Percentiles rank a stretch among this genome's conserved stretches.
Conservation (phyloP, 805 yeast genomes). For the Saccharomycopsis amapae region DNA sequence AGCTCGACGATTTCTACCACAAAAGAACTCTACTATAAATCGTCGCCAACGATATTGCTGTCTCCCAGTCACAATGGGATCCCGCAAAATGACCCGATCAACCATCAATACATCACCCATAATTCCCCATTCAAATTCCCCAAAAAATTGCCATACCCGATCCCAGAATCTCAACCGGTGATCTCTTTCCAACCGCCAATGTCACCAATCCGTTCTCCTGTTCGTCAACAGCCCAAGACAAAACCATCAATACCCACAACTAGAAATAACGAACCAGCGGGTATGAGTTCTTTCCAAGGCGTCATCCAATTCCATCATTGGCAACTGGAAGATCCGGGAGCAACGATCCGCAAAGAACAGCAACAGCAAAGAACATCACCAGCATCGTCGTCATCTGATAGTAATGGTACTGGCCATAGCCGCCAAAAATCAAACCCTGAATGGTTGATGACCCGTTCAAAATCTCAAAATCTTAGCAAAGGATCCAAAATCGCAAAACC, state of each 20-base stretch:
- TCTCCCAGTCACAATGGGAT: neutral
- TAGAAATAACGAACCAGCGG: constrained; percentile 20
- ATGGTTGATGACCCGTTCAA: neutral
- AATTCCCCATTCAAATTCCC: constrained; percentile 18
- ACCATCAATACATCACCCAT: constrained; percentile 12
- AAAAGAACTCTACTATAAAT: constrained; percentile 18
- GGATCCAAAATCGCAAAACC: constrained; percentile 9
- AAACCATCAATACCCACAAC: constrained; percentile 14
- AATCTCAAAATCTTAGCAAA: neutral
- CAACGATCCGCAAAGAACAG: constrained; percentile 12
- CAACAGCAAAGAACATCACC: neutral
- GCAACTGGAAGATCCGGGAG: constrained; percentile 36
- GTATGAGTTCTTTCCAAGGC: constrained; percentile 34
- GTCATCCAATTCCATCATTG: constrained; percentile 52
- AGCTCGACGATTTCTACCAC: constrained; percentile 20
- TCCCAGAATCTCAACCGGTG: constrained; percentile 7
- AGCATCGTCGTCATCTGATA: neutral
- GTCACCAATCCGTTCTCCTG: neutral
- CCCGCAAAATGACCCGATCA: constrained; percentile 9
- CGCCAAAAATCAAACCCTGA: constrained; percentile 18
- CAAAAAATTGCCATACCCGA: constrained; percentile 1
- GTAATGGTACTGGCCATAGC: constrained; percentile 5
- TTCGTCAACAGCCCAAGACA: neutral
- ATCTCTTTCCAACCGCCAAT: neutral
- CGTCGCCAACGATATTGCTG: constrained; percentile 6